phyloP scores from a whole-genome alignment of 2,329 filamentous ascomycete genomes.

The Coleophoma crateriformis region DNA sequence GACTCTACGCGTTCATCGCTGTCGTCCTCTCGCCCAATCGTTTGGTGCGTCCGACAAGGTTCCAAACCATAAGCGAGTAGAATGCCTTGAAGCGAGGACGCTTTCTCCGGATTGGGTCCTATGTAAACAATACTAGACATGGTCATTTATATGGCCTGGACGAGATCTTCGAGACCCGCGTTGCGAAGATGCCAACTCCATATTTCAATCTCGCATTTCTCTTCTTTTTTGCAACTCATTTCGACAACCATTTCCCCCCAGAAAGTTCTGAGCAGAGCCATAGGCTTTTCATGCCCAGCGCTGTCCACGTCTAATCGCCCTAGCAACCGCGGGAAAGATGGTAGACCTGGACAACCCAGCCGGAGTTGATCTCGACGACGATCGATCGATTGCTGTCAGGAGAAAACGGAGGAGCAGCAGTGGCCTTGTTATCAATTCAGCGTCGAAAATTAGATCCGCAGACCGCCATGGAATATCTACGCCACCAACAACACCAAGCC shows the following conservation, averaged over 20 bases:
- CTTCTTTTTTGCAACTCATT: not conserved
- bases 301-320: too few relatives aligned
- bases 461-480: slow-evolving; percentile 17
- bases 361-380: slow-evolving; percentile 29
- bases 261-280: too few relatives aligned
- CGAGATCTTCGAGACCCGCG: not conserved
- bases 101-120: not conserved
- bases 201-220: not conserved
- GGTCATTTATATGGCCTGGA: not conserved
- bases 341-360: slow-evolving; percentile 11
- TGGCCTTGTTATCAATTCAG: slow-evolving; percentile 11
- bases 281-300: too few relatives aligned
- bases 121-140: not conserved
- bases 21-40: not conserved
- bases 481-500: slow-evolving; percentile 20
- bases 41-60: not conserved
- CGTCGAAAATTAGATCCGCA: slow-evolving; percentile 11
- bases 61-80: not conserved
- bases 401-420: slow-evolving; percentile 42
- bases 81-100: not conserved
- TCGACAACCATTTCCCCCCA: too few relatives aligned
- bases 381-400: slow-evolving; percentile 50
- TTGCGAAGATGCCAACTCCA: not conserved
- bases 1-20: not conserved
- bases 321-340: slow-evolving; percentile 8